Conservation (phyloP, 1,284 basidiomycete species). For the Cryptococcus sp. region DNA sequence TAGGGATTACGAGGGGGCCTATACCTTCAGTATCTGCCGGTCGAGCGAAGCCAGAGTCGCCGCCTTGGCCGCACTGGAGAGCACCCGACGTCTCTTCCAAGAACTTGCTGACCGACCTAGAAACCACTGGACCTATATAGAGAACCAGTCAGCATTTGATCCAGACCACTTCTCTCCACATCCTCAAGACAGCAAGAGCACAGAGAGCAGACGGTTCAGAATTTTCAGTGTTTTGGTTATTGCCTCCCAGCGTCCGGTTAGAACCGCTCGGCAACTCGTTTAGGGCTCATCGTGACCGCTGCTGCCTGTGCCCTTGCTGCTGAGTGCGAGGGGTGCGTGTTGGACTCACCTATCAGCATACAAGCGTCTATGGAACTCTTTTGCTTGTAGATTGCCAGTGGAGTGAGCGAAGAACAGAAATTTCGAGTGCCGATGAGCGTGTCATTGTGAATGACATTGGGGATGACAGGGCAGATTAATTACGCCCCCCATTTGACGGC, state of each 20-base stretch:
- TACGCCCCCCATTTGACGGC: neutral
- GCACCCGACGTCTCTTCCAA: too few relatives aligned
- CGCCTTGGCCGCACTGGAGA: too few relatives aligned
- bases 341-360: neutral
- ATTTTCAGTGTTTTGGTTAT: slow-evolving; percentile 1
- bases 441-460: neutral
- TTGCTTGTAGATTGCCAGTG: neutral
- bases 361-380: neutral
- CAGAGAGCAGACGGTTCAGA: neutral
- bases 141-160: too few relatives aligned
- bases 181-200: too few relatives aligned
- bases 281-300: neutral
- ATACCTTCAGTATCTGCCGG: too few relatives aligned
- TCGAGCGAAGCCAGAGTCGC: too few relatives aligned
- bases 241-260: neutral
- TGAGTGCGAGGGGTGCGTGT: too few relatives aligned
- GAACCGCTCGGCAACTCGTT: slow-evolving; percentile 2
- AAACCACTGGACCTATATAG: too few relatives aligned
- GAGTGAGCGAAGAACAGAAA: neutral
- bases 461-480: neutral
- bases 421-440: neutral
- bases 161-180: too few relatives aligned
- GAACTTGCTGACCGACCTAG: too few relatives aligned
- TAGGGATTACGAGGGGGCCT: too few relatives aligned
- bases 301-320: neutral